phyloP scores from a whole-genome alignment of 2,329 filamentous ascomycete genomes.

The Aspergillus costaricaensis region DNA sequence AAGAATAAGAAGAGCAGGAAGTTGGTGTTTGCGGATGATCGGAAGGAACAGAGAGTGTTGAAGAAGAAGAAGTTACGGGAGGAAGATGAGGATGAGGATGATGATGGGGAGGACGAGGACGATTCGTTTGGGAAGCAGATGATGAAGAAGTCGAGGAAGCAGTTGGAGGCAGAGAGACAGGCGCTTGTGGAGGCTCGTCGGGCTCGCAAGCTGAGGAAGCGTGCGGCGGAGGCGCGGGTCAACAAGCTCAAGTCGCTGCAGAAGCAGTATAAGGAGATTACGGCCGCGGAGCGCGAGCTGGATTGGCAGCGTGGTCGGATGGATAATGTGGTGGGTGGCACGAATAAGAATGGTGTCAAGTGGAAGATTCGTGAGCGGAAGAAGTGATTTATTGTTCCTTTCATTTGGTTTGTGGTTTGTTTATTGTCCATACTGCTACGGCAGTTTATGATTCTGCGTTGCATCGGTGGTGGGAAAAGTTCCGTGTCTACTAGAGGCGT shows the following conservation, averaged over 20 bases:
- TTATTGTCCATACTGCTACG: background rate
- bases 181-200: constrained; percentile 40
- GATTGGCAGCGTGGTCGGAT: constrained; percentile 63
- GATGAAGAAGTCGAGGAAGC: constrained; percentile 46
- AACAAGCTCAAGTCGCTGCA: constrained; percentile 55
- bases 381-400: constrained; percentile 26
- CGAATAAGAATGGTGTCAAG: constrained; percentile 65
- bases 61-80: constrained; percentile 23
- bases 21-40: constrained; percentile 44
- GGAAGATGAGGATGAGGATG: constrained; percentile 26
- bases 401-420: background rate
- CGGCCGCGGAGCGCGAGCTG: constrained; percentile 57
- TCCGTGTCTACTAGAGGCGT: constrained; percentile 14
- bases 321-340: constrained; percentile 60
- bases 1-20: constrained; percentile 33
- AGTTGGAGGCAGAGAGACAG: constrained; percentile 46
- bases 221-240: constrained; percentile 50
- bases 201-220: constrained; percentile 51
- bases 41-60: constrained; percentile 35
- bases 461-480: constrained; percentile 21
- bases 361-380: constrained; percentile 67
- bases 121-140: constrained; percentile 24
- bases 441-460: constrained; percentile 17
- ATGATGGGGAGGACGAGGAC: constrained; percentile 29
- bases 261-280: constrained; percentile 57